phyloP scores from a whole-genome alignment of 345 rosid species.

The Rhizophora mangle region DNA sequence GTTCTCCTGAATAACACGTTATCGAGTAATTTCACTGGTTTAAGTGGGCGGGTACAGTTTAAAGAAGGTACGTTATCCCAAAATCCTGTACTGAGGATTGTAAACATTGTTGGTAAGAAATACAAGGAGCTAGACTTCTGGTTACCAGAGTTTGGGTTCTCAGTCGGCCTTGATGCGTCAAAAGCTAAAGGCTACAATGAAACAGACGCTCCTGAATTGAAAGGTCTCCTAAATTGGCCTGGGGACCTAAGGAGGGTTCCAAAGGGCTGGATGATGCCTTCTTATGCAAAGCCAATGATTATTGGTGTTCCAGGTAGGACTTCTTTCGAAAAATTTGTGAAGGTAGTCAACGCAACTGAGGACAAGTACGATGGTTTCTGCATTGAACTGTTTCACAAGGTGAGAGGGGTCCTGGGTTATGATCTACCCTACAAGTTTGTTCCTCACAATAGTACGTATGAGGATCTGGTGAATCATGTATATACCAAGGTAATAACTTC shows the following conservation, averaged over 20 bases:
- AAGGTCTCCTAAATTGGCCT: slow-evolving; percentile 40
- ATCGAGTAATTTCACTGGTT: slow-evolving; percentile 32
- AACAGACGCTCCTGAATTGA: background rate
- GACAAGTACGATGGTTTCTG: slow-evolving; percentile 43
- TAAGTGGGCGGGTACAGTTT: slow-evolving; percentile 42
- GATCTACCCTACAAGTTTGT: slow-evolving; percentile 25
- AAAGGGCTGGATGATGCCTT: slow-evolving; percentile 43
- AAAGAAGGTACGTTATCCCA: slow-evolving; percentile 13
- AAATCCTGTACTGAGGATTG: slow-evolving; percentile 21
- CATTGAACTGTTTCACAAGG: slow-evolving; percentile 40
- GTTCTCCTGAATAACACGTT: slow-evolving; percentile 19
- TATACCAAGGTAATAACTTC: slow-evolving; percentile 42
- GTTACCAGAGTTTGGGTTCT: slow-evolving; percentile 36
- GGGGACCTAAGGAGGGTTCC: slow-evolving; percentile 24
- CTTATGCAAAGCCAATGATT: slow-evolving; percentile 23
- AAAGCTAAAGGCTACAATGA: background rate
- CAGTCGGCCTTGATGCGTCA: background rate
- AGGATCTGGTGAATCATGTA: slow-evolving; percentile 36
- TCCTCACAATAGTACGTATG: slow-evolving; percentile 35
- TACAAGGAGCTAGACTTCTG: slow-evolving; percentile 42
- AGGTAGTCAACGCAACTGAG: slow-evolving; percentile 8
- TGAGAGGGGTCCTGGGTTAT: slow-evolving; percentile 14
- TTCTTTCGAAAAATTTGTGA: slow-evolving; percentile 42
- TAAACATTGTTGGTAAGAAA: slow-evolving; percentile 40
- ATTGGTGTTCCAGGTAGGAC: slow-evolving; percentile 47